Base-by-base conservation (phyloP, 2,329 filamentous ascomycete species). In the Amylocarpus encephaloides region DNA sequence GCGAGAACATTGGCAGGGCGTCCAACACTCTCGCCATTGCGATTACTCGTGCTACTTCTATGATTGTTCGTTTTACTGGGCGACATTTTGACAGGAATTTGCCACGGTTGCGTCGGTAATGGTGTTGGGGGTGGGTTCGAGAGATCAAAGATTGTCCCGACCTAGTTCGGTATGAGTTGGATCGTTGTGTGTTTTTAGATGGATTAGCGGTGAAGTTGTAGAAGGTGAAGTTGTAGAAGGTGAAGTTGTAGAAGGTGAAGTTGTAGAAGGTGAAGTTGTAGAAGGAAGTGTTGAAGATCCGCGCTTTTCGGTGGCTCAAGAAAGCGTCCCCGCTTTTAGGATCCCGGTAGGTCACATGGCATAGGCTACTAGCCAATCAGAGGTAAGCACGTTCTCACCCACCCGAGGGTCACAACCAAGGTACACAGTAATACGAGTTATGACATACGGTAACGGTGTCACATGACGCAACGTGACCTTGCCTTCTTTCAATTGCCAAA, bases 1-100 rank as follows among this genome's bases (percentile, higher is more conserved):
- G 91, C 90, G 75, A 92, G 85, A 72, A 93, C 83, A 70, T 86
- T 86, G 75, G 82, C 77, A 70, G 75, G 75, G 64, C 78, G 77
- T 39, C 64, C 64, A 59, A 63, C 65, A 72, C 70, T 74, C 71
- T 74, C 73, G 73, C 72, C 77, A 76, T 80, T 80, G 78, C 81
- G 79, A 79, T 83, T 87, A 82, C 78, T 86, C 87, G 82, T 86
- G 83, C 78, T n/a, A n/a, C n/a, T n/a, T n/a, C n/a, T 82, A 56
- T 59, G 53, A 58, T 50, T 64, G 49, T 62, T 54, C 43, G 59
- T 64, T 63, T 59, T 64, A 59, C 57, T 62, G 59, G 63, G 62
- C 50, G 64, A 56, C 64, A 66, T 66, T 64, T 43, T 53, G 54
- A 47, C 47, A 41, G 49, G 54, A 32, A 53, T 54, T 63, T 62